Evolutionary conservation across 2,329 filamentous ascomycete species (phyloP).

Genomic region (Lachnellula cervina): DNA sequence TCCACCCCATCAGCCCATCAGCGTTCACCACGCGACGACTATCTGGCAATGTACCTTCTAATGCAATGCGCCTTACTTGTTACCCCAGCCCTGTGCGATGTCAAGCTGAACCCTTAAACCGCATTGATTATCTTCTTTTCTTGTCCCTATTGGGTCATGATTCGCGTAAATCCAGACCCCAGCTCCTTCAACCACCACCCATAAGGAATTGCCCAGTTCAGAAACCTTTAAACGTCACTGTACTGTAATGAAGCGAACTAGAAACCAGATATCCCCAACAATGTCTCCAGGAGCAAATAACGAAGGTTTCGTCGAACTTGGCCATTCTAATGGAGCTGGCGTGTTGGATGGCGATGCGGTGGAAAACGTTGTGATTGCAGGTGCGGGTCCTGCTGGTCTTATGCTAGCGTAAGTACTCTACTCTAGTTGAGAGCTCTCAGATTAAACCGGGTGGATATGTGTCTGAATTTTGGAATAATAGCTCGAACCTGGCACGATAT

Average conservation of each 20-base stretch:
- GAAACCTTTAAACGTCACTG: background rate
- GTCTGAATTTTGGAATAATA: conserved; percentile 19
- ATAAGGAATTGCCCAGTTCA: background rate
- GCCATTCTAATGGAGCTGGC: conserved; percentile 5
- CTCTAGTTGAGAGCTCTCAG: background rate
- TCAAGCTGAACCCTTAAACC: no score
- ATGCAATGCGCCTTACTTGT: no score
- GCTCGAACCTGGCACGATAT: conserved; percentile 55
- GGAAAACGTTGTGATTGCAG: conserved; percentile 31
- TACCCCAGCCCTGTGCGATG: no score
- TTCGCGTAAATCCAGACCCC: no score
- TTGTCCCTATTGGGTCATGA: no score
- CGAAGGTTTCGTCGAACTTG: conserved; percentile 16
- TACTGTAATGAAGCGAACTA: conserved; percentile 7
- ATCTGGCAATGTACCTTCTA: no score
- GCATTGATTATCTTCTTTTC: no score
- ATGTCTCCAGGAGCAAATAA: conserved; percentile 21
- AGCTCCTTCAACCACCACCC: background rate
- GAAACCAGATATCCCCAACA: conserved; percentile 9
- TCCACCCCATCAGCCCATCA: no score
- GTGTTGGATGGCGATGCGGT: background rate
- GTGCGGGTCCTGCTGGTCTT: conserved; percentile 40
- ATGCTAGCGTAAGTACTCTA: conserved; percentile 33
- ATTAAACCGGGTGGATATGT: background rate
- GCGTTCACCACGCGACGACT: no score